These are phyloP conservation scores for Clarireedia sp. DNA, from an alignment of 2,329 filamentous ascomycete genomes.

Conservation along the genomic window DNA sequence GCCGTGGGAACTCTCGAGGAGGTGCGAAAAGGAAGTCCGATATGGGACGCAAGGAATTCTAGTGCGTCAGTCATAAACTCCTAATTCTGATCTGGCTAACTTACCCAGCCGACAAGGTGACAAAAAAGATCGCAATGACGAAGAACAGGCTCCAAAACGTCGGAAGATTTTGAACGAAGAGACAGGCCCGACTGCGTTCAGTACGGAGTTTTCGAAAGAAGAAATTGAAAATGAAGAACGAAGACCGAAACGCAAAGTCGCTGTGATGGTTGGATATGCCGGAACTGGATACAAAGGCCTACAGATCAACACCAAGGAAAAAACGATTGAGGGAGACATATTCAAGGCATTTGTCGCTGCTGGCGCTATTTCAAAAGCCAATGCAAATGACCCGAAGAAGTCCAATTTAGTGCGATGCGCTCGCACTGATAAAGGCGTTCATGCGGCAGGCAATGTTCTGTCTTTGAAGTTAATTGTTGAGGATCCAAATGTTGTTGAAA, in stretches of 20 bases:
- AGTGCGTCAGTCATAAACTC: conserved; percentile 39
- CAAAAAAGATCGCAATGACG: conserved; percentile 43
- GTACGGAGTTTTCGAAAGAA: conserved; percentile 55
- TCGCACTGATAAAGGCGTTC: conserved; percentile 93
- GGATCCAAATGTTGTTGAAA: conserved; percentile 76
- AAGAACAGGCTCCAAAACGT: conserved; percentile 46
- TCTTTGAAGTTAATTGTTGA: conserved; percentile 94
- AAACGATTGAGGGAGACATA: conserved; percentile 92
- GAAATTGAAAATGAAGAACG: conserved; percentile 84
- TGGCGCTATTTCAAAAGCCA: conserved; percentile 91
- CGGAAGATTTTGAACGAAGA: conserved; percentile 38
- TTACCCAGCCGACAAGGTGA: conserved; percentile 43
- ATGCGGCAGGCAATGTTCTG: conserved; percentile 91
- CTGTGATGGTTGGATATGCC: conserved; percentile 89
- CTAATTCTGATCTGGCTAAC: conserved; percentile 35
- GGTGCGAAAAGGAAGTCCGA: conserved; percentile 51
- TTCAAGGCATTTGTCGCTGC: conserved; percentile 88
- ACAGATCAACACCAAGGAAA: conserved; percentile 76
- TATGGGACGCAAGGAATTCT: conserved; percentile 58
- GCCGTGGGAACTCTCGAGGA: conserved; percentile 33
- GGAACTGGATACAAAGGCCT: conserved; percentile 96
- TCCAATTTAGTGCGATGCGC: conserved; percentile 90
- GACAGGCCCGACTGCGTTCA: conserved; percentile 26
- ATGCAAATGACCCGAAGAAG: conserved; percentile 94
- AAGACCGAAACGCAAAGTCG: conserved; percentile 90